Base-by-base conservation (phyloP, 108 stramenopile species). In the Conticribra weissflogii region DNA sequence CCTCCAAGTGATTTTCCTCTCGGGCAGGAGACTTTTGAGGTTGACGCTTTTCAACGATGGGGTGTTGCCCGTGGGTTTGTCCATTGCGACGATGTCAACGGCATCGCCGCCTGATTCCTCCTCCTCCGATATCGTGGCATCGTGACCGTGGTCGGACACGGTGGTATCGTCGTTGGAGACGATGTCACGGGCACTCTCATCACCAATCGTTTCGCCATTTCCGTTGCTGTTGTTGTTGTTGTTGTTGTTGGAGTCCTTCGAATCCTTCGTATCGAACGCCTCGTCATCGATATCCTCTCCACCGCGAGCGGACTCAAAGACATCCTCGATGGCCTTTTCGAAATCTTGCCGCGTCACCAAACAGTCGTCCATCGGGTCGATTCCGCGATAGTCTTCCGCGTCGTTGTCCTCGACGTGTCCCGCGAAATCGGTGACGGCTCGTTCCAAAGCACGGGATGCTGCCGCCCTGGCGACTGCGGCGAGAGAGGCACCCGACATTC, bases 391-490 rank as follows among this genome's bases (percentile, higher is more conserved):
- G 29, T 25, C 82, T 19, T 63, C 51, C 21, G 58, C 59, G 0
- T 75, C 65, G 8, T 48, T 49, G 0, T 48, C 54, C 5, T 36
- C 45, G 16, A 80, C 14, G 47, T 70, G 61, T 34, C 76, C 76
- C 18, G 81, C 76, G 69, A 88, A 84, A 28, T 78, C 83, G 62
- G 70, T 69, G 0, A 94, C 90, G 30, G 89, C 88, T 44, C 90
- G 60, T 71, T 94, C 90, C 53, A 91, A 66, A 34, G 82, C 82
- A 19, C 85, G 87, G 61, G 86, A 88, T 47, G 93, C 93, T 0
- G 93, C 93, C 16, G 93, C 93, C 41, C 93, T 67, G 24, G 86
- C 80, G 12, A 91, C 88, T 33, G 88, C 90, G 48, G 90, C 90
- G 3, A 94, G 59, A 3, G 81, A 79, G 32, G 93, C 93, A n/a